Evolutionary conservation across 208 protist species (phyloP).

Genomic region (Leishmania amazonensis): DNA sequence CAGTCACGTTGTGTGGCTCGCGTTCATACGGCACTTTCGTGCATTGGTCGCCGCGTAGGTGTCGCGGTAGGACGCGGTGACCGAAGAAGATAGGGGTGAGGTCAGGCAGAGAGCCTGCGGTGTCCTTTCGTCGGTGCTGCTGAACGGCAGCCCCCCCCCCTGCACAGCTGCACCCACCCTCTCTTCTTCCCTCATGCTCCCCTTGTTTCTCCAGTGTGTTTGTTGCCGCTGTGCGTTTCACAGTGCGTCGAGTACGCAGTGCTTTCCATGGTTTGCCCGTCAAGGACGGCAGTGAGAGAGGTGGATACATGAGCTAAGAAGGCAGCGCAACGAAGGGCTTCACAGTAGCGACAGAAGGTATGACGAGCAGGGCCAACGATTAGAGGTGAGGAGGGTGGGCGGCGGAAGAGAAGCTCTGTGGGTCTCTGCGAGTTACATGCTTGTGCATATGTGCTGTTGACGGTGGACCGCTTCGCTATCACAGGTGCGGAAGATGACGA

Average conservation of each 20-base stretch:
- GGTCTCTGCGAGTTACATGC: background rate
- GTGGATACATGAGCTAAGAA: background rate
- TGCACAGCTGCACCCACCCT: background rate
- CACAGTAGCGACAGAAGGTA: background rate
- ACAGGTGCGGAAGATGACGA: background rate
- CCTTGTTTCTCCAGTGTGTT: background rate
- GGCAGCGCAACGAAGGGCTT: background rate
- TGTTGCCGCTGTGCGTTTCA: background rate
- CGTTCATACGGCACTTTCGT: slow-evolving; percentile 8
- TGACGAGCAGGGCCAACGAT: background rate
- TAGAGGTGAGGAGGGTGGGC: background rate
- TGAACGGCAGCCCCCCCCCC: too few species aligned
- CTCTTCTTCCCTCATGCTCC: background rate
- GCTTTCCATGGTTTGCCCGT: background rate
- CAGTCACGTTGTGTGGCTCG: background rate
- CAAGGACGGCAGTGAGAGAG: background rate
- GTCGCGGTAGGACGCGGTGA: background rate
- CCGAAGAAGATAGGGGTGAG: background rate
- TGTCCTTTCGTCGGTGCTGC: background rate
- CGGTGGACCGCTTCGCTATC: background rate
- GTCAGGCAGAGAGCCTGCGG: background rate
- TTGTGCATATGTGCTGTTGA: background rate
- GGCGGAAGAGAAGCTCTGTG: background rate
- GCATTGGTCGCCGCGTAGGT: background rate
- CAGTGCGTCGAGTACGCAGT: background rate